These are phyloP conservation scores for Clarireedia hainanense DNA, from an alignment of 2,329 filamentous ascomycete species.

Conservation along the genomic window DNA sequence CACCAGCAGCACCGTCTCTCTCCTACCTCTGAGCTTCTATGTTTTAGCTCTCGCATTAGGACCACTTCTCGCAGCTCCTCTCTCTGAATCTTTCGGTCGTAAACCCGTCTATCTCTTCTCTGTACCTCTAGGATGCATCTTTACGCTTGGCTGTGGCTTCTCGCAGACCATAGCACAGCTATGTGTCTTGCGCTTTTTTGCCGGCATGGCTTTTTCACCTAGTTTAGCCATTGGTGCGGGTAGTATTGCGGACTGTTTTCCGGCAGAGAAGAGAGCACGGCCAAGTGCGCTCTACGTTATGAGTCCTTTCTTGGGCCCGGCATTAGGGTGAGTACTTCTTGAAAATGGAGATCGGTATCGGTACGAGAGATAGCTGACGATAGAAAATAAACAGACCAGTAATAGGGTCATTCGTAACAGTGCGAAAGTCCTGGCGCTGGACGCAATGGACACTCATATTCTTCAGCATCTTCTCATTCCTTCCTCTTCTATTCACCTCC, in stretches of 20 bases:
- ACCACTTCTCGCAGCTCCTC: constrained; percentile 50
- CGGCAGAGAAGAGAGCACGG: constrained; percentile 34
- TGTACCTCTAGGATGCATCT: constrained; percentile 44
- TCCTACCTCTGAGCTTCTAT: constrained; percentile 28
- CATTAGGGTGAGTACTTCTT: constrained; percentile 36
- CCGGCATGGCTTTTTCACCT: constrained; percentile 36
- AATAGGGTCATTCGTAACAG: constrained; percentile 37
- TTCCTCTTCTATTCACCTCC: constrained; percentile 37
- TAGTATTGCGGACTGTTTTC: constrained; percentile 42
- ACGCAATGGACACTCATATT: constrained; percentile 44
- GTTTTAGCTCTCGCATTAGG: constrained; percentile 56
- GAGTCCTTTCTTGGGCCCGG: constrained; percentile 46
- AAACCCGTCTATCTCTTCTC: constrained; percentile 34
- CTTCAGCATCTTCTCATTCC: constrained; percentile 37
- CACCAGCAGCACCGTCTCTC: not conserved
- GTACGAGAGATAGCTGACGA: not conserved
- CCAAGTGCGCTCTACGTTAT: constrained; percentile 40
- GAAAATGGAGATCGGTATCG: not conserved
- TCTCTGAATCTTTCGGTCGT: constrained; percentile 52
- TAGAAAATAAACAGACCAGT: constrained; percentile 13
- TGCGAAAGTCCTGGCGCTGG: constrained; percentile 44
- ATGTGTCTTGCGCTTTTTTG: constrained; percentile 39
- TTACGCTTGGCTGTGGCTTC: constrained; percentile 56
- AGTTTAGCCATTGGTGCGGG: constrained; percentile 38
- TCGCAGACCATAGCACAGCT: constrained; percentile 41